Conservation (phyloP, 805 yeast genomes). For the Candida maris region DNA sequence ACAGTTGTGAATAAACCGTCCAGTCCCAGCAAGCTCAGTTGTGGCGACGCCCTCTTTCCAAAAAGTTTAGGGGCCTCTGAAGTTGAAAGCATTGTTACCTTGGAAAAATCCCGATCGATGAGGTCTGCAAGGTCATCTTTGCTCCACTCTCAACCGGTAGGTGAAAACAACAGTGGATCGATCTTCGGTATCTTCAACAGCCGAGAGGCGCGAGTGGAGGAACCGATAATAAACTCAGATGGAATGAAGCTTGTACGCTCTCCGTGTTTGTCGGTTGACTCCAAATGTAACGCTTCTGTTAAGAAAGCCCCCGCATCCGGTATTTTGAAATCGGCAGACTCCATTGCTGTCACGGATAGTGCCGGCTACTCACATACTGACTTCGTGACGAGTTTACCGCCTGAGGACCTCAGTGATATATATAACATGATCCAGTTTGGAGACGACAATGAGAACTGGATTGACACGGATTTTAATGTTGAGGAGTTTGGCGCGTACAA, state of each 20-base stretch:
- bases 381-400: slow-evolving; percentile 8
- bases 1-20: not conserved
- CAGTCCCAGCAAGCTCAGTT: slow-evolving; percentile 27
- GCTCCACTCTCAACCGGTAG: slow-evolving; percentile 12
- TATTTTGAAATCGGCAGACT: slow-evolving; percentile 5
- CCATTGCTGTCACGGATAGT: not conserved
- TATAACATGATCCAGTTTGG: slow-evolving; percentile 30
- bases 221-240: slow-evolving; percentile 25
- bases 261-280: slow-evolving; percentile 16
- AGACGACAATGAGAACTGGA: slow-evolving; percentile 18
- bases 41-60: slow-evolving; percentile 67
- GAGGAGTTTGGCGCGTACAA: slow-evolving; percentile 2
- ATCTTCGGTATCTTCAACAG: slow-evolving; percentile 24
- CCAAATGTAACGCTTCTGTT: slow-evolving; percentile 6
- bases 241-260: slow-evolving; percentile 47
- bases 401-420: slow-evolving; percentile 25
- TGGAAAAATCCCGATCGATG: slow-evolving; percentile 63
- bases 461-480: slow-evolving; percentile 26
- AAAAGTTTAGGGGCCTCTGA: slow-evolving; percentile 63
- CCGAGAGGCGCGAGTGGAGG: slow-evolving; percentile 9
- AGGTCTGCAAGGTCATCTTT: slow-evolving; percentile 38
- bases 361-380: slow-evolving; percentile 1
- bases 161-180: slow-evolving; percentile 18
- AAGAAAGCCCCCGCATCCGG: slow-evolving; percentile 6
- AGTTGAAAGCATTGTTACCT: slow-evolving; percentile 67